A percentile compares a stretch with the other conserved stretches of the same genome.
These are phyloP conservation scores for Grosmannia serpens DNA, from an alignment of 2,329 filamentous ascomycete species.

Conservation along the genomic window DNA sequence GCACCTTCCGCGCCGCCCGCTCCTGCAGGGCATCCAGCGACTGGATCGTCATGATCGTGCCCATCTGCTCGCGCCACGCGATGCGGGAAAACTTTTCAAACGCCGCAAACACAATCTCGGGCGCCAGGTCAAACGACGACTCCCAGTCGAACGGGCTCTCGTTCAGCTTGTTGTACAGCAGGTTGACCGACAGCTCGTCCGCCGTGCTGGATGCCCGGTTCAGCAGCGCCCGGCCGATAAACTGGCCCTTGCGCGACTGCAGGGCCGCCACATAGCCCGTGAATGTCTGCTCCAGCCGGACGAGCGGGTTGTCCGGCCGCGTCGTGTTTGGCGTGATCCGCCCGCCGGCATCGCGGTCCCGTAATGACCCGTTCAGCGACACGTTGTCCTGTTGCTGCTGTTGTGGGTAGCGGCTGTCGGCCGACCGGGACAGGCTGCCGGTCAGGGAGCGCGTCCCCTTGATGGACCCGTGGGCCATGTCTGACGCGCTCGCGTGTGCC, in stretches of 20 bases:
- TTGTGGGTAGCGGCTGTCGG: not conserved
- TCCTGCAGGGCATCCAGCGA: conserved; percentile 65
- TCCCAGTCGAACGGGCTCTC: conserved; percentile 74
- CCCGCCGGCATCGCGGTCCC: conserved; percentile 30
- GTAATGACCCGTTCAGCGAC: conserved; percentile 44
- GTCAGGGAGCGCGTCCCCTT: conserved; percentile 6
- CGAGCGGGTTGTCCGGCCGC: conserved; percentile 51
- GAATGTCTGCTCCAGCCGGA: conserved; percentile 73
- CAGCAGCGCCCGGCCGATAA: conserved; percentile 66
- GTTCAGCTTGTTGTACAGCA: conserved; percentile 78
- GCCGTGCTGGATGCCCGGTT: conserved; percentile 46
- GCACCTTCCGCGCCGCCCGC: conserved; percentile 51
- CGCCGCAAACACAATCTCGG: conserved; percentile 79
- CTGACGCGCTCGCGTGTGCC: conserved; percentile 14
- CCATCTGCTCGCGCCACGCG: conserved; percentile 83
- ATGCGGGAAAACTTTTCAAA: conserved; percentile 89
- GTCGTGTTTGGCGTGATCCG: conserved; percentile 36
- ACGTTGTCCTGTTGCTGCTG: conserved; percentile 17
- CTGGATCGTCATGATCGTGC: conserved; percentile 64
- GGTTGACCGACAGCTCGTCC: conserved; percentile 74
- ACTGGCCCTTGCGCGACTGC: conserved; percentile 75
- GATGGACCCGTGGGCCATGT: conserved; percentile 15
- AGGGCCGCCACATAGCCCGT: conserved; percentile 72
- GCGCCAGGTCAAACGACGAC: conserved; percentile 59
- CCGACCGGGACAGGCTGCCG: not conserved